phyloP scores from a whole-genome alignment of 2,329 filamentous ascomycete species.

The Lachnellula suecica region DNA sequence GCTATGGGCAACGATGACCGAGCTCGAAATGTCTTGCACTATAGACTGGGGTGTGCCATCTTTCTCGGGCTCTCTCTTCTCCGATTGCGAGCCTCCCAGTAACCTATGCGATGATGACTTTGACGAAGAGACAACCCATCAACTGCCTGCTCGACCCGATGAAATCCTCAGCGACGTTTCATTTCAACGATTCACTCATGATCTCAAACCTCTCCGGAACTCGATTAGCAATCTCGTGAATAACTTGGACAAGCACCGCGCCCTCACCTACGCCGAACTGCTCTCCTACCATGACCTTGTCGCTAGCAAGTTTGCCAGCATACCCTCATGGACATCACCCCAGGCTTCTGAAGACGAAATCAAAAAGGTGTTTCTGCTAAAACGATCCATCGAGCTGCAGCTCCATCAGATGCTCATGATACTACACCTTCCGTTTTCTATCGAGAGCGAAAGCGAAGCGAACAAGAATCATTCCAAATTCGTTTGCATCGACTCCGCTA shows the following conservation, averaged over 20 bases:
- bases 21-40: slow-evolving; percentile 1
- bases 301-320: not conserved
- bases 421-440: not conserved
- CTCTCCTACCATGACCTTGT: not conserved
- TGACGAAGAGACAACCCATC: not conserved
- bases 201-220: not conserved
- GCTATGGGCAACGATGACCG: slow-evolving; percentile 3
- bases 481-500: not conserved
- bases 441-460: not conserved
- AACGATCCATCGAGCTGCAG: not conserved
- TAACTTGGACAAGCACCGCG: not conserved
- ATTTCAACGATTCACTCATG: not conserved
- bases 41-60: not conserved
- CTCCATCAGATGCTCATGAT: not conserved
- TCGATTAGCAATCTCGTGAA: not conserved
- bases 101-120: not conserved
- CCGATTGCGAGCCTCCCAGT: not conserved
- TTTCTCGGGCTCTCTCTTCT: not conserved
- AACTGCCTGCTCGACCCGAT: not conserved
- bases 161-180: not conserved
- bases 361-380: not conserved
- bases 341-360: not conserved
- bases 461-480: not conserved
- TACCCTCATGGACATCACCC: not conserved
- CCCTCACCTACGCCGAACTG: not conserved